These are phyloP conservation scores for Trypanosoma scelopori DNA, from an alignment of 208 protist genomes.

Conservation along the genomic window DNA sequence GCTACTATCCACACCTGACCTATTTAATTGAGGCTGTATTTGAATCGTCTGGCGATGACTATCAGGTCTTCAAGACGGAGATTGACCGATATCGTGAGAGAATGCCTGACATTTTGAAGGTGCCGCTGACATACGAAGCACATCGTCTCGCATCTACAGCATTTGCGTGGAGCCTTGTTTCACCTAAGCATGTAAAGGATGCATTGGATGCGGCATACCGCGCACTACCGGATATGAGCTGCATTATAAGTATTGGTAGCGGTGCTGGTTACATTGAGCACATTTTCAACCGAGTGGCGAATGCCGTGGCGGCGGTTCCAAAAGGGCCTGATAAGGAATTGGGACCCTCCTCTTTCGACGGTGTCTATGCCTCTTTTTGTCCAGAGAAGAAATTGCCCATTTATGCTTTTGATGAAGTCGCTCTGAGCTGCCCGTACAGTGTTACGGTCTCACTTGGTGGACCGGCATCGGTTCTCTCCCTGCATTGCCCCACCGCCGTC, in stretches of 20 bases:
- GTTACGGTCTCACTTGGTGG: conserved; percentile 79
- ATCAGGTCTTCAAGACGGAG: conserved; percentile 78
- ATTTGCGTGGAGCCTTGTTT: conserved; percentile 87
- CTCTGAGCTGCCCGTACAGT: conserved; percentile 71
- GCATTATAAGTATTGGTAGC: conserved; percentile 79
- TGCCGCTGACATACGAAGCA: conserved; percentile 83
- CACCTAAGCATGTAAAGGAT: conserved; percentile 60
- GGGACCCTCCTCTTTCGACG: conserved; percentile 59
- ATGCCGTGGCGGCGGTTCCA: conserved; percentile 41
- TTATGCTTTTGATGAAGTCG: conserved; percentile 84
- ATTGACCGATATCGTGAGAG: conserved; percentile 66
- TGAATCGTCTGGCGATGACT: conserved; percentile 71
- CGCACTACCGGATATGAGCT: conserved; percentile 51
- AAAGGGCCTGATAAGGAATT: conserved; percentile 22
- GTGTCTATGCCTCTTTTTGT: conserved; percentile 55
- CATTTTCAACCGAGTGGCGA: conserved; percentile 84
- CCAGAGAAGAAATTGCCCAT: conserved; percentile 50
- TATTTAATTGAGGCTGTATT: conserved; percentile 78
- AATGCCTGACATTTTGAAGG: conserved; percentile 79
- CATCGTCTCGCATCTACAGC: conserved; percentile 72
- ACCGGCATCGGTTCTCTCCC: conserved; percentile 72
- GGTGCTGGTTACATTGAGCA: conserved; percentile 88
- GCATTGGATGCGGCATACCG: conserved; percentile 63
- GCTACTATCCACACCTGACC: conserved; percentile 80
- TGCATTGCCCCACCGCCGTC: conserved; percentile 60